Evolutionary conservation across 352 stramenopile species (phyloP), one percentile per base, ranked within the genome.

Genomic region (Globisporangium cystogenes): DNA sequence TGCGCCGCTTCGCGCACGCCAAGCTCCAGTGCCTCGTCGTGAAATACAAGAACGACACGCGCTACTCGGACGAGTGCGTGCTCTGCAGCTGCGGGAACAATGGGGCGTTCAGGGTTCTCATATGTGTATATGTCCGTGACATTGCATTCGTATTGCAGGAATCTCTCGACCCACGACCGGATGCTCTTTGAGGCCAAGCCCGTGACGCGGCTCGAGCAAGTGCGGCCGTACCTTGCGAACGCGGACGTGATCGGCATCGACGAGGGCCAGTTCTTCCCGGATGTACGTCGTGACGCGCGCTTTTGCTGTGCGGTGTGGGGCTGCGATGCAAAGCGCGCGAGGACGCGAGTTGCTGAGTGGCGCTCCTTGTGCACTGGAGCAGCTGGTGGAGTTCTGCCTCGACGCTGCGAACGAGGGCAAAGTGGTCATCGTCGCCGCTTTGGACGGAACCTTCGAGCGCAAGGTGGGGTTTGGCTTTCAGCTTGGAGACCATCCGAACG

Each of bases 181-280:
- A 65, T 84, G 48, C 77, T 87, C 35, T 78, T 86, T 57, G 63
- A 86, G 16, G 77, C 80, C 18, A 78, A 74, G 57, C 68, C 82
- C 1, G 76, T 90, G 53, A 70, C 81, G 46, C 68, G 63, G 2
- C 51, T 89, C 10, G 62, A 62, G 2, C 75, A 90, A 55, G 72
- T 87, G 51, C 72, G 74, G 23, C 55, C 74, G 27, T 68, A 68
- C 37, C 67, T 88, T 47, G 53, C 79, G 33, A 70, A 86, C n/a
- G 85, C 72, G 53, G 82, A 94, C 53, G 84, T 94, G 33, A 91
- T 94, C 50, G 82, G 78, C 45, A 90, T 94, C 49, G 84, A 94
- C 49, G 84, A 94, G 62, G 84, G 80, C 48, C 84, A 94, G 63
- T 94, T 94, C 64, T 93, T 91, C 61, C 71, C 76, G 5, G 84